These are phyloP conservation scores for Talaromyces sp. DNA, from an alignment of 2,329 filamentous ascomycete genomes.

Conservation along the genomic window DNA sequence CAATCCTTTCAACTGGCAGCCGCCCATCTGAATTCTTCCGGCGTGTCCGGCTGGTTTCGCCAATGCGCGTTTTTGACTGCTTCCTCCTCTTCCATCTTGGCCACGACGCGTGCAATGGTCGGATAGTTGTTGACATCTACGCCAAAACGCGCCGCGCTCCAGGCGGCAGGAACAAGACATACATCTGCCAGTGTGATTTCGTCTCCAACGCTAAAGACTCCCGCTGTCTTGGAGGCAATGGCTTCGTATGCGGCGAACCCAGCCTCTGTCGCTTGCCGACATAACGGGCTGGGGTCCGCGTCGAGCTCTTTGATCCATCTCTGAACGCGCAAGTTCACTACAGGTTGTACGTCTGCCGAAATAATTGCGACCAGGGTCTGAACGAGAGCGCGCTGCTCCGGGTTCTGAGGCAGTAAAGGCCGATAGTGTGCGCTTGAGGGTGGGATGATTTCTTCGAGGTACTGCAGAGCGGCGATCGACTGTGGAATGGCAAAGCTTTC, in stretches of 20 bases:
- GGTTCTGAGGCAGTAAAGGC: conserved; percentile 45
- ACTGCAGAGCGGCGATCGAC: conserved; percentile 57
- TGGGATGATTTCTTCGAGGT: conserved; percentile 52
- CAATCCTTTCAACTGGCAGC: background rate
- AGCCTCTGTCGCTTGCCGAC: conserved; percentile 44
- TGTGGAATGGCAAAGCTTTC: conserved; percentile 44
- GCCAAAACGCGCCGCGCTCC: conserved; percentile 51
- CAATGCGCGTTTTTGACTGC: conserved; percentile 51
- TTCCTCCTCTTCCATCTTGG: conserved; percentile 42
- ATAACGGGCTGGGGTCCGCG: conserved; percentile 45
- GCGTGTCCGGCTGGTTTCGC: conserved; percentile 50
- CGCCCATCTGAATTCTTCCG: conserved; percentile 35
- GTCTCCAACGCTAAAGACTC: conserved; percentile 52
- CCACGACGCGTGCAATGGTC: conserved; percentile 41
- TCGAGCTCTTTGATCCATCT: conserved; percentile 43
- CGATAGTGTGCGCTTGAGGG: conserved; percentile 12
- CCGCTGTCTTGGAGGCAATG: conserved; percentile 32
- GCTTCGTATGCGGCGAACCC: conserved; percentile 55
- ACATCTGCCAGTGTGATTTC: conserved; percentile 53
- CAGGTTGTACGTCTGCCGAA: conserved; percentile 53
- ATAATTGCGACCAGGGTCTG: conserved; percentile 52
- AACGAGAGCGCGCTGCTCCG: conserved; percentile 43
- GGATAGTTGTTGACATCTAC: conserved; percentile 49
- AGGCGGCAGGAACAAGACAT: conserved; percentile 52
- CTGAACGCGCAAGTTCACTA: conserved; percentile 53